A percentile compares a stretch with the other conserved stretches of the same genome.
These are phyloP conservation scores for Colletotrichum echinochloae DNA, from an alignment of 2,329 filamentous ascomycete genomes.

Conservation along the genomic window DNA sequence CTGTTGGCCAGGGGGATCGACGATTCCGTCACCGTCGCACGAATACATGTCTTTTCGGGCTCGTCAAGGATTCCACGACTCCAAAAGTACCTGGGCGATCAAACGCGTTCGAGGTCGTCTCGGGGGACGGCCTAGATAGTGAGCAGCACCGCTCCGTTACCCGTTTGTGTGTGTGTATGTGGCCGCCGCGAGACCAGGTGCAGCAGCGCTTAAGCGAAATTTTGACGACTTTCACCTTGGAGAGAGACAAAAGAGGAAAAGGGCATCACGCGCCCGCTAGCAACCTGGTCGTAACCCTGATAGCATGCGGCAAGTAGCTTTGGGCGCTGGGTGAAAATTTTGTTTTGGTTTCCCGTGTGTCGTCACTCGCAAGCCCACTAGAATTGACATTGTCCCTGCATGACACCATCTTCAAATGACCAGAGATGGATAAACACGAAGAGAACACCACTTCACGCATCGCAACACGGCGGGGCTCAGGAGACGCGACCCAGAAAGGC, in stretches of 20 bases:
- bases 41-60: background rate
- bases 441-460: background rate
- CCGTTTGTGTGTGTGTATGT: background rate
- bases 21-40: background rate
- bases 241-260: background rate
- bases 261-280: too few relatives aligned
- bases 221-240: background rate
- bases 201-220: background rate
- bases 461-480: too few relatives aligned
- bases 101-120: background rate
- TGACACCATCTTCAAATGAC: background rate
- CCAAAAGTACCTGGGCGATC: background rate
- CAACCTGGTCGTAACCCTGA: background rate
- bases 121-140: background rate
- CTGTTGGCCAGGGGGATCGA: background rate
- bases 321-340: background rate
- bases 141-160: background rate
- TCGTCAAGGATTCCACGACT: too few relatives aligned
- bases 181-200: background rate
- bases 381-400: background rate
- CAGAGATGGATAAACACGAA: background rate
- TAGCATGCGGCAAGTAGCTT: background rate
- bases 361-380: background rate
- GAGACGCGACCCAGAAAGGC: background rate
- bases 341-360: background rate